A percentile compares a stretch with the other conserved stretches of the same genome.
phyloP scores from a whole-genome alignment of 441 rosid species.

The Arabidopsis hybrid region DNA sequence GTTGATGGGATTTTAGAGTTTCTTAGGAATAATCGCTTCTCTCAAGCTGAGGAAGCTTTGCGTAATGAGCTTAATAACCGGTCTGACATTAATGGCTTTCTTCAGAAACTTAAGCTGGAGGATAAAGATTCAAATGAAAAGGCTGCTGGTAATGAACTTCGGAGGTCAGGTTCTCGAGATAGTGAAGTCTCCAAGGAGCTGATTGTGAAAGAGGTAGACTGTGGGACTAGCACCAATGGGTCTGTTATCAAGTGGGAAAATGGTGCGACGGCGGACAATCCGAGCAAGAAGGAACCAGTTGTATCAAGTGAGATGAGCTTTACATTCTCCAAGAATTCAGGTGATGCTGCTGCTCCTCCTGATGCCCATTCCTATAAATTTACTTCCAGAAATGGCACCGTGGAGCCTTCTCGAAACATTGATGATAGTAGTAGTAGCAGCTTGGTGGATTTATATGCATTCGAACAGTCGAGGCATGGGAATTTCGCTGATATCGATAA shows the following conservation, averaged over 20 bases:
- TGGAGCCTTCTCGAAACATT: conserved; percentile 53
- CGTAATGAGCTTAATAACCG: no score
- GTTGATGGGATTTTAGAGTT: no score
- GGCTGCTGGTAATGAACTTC: no score
- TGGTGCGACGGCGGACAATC: conserved; percentile 52
- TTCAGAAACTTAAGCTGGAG: no score
- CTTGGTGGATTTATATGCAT: conserved; percentile 43
- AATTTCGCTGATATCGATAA: conserved; percentile 49
- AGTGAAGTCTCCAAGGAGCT: conserved; percentile 67
- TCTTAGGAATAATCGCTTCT: no score
- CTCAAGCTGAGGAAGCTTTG: no score
- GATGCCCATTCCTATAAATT: conserved; percentile 69
- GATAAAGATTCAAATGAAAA: no score
- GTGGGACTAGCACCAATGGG: conserved; percentile 67
- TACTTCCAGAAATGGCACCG: conserved; percentile 56
- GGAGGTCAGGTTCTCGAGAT: no score
- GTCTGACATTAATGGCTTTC: no score
- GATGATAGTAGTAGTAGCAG: conserved; percentile 45
- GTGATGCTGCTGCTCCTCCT: conserved; percentile 50
- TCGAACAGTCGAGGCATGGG: conserved; percentile 50
- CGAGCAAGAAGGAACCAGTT: conserved; percentile 53
- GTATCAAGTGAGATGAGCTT: conserved; percentile 53
- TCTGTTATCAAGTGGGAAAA: conserved; percentile 70
- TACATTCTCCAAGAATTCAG: conserved; percentile 57
- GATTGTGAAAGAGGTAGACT: conserved; percentile 90